A percentile compares a stretch with the other conserved stretches of the same genome.
phyloP scores from a whole-genome alignment of 2,329 filamentous ascomycete species.

The Capronia americana region DNA sequence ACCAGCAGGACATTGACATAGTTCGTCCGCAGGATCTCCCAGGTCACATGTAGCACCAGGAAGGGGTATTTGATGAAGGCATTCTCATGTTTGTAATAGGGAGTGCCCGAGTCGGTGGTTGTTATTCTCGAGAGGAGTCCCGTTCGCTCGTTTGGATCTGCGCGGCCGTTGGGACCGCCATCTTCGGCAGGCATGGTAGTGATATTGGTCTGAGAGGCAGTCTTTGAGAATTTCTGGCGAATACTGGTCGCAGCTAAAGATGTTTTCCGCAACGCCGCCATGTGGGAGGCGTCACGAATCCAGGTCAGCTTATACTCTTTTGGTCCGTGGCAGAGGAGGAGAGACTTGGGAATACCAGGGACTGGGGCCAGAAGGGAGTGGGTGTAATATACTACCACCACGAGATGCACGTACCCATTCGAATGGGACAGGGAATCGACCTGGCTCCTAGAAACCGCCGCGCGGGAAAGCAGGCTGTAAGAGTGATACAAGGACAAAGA shows the following conservation, averaged over 20 bases:
- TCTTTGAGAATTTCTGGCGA: conserved; percentile 30
- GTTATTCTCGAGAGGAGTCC: conserved; percentile 42
- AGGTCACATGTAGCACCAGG: conserved; percentile 49
- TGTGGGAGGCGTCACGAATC: conserved; percentile 18
- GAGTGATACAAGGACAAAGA: conserved; percentile 1
- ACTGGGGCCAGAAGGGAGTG: not conserved
- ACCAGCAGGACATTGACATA: conserved; percentile 67
- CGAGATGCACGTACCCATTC: conserved; percentile 20
- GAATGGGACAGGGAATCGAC: conserved; percentile 22
- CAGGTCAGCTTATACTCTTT: conserved; percentile 12
- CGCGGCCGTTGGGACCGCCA: conserved; percentile 44
- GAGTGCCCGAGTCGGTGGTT: conserved; percentile 38
- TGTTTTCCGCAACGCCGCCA: conserved; percentile 29
- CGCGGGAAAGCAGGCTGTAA: conserved; percentile 2
- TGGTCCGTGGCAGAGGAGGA: not conserved
- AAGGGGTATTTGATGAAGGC: conserved; percentile 50
- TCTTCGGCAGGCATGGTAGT: conserved; percentile 31
- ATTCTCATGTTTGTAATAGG: conserved; percentile 47
- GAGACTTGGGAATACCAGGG: conserved; percentile 3
- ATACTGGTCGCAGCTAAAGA: conserved; percentile 35
- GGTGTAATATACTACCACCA: conserved; percentile 20
- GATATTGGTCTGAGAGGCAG: conserved; percentile 20
- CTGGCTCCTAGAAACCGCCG: conserved; percentile 8
- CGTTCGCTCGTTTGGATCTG: conserved; percentile 45
- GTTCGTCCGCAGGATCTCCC: conserved; percentile 54